A percentile compares a stretch with the other conserved stretches of the same genome.
Conservation (phyloP, 352 stramenopile genomes). For the Pythium aquatile region DNA sequence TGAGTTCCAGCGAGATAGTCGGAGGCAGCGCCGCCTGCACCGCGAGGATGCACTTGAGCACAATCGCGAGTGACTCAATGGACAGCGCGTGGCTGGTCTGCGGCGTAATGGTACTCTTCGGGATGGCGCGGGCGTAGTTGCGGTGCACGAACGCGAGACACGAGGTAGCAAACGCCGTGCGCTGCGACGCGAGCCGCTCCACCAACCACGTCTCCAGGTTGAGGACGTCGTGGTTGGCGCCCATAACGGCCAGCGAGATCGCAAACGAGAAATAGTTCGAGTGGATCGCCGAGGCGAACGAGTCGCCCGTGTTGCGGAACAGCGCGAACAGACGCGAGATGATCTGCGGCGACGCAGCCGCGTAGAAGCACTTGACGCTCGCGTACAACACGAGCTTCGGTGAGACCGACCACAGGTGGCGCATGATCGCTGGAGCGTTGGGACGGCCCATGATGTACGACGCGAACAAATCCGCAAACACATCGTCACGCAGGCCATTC, state of each 20-base stretch:
- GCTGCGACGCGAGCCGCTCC: constrained; percentile 72
- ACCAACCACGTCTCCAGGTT: constrained; percentile 83
- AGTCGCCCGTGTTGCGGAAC: constrained; percentile 82
- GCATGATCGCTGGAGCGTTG: constrained; percentile 87
- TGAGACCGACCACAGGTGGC: constrained; percentile 80
- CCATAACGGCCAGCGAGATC: constrained; percentile 76
- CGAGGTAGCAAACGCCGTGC: constrained; percentile 82
- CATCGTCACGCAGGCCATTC: constrained; percentile 81
- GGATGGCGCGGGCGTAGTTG: constrained; percentile 78
- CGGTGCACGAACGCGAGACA: constrained; percentile 85
- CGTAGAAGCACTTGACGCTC: constrained; percentile 87
- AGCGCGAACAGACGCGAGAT: constrained; percentile 80
- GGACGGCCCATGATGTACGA: constrained; percentile 85
- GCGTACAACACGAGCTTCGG: constrained; percentile 87
- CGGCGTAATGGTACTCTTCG: constrained; percentile 78
- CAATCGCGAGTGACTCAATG: constrained; percentile 80
- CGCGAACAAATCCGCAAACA: constrained; percentile 87
- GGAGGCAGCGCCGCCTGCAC: constrained; percentile 67
- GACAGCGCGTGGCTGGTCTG: constrained; percentile 79
- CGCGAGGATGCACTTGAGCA: constrained; percentile 82
- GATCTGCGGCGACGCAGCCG: constrained; percentile 72
- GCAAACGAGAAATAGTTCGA: constrained; percentile 90
- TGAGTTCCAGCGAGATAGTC: constrained; percentile 76
- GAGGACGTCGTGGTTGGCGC: constrained; percentile 84
- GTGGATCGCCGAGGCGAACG: constrained; percentile 79